Conservation (phyloP, 2,329 filamentous ascomycete species). For the Didymella glomerata region DNA sequence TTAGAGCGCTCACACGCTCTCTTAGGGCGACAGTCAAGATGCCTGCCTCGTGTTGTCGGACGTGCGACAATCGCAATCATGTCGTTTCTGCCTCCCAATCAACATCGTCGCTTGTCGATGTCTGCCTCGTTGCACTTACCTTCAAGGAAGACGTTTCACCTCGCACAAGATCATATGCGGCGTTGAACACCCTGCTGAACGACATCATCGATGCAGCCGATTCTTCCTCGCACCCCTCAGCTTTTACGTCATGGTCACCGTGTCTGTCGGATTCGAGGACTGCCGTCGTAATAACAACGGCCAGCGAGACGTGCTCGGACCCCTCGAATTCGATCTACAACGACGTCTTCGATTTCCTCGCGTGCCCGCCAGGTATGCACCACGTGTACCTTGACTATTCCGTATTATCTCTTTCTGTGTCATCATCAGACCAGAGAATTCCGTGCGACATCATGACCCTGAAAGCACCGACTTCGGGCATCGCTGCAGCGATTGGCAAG, state of each 20-base stretch:
- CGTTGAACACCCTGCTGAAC: constrained; percentile 37
- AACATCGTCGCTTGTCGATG: constrained; percentile 29
- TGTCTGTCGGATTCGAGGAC: constrained; percentile 28
- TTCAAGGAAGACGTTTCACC: constrained; percentile 30
- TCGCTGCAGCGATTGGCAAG: constrained; percentile 41
- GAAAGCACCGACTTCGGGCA: constrained; percentile 28
- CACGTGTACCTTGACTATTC: constrained; percentile 39
- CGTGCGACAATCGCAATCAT: constrained; percentile 41
- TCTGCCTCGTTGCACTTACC: constrained; percentile 36
- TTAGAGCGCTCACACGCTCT: background rate
- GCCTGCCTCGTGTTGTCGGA: constrained; percentile 36
- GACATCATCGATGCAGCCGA: constrained; percentile 40
- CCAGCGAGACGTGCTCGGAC: constrained; percentile 30
- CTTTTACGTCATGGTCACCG: constrained; percentile 43
- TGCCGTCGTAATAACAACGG: constrained; percentile 37
- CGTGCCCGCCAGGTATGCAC: constrained; percentile 29
- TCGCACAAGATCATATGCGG: constrained; percentile 19
- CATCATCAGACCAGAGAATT: constrained; percentile 28
- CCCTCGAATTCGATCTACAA: constrained; percentile 32
- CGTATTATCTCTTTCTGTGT: constrained; percentile 31
- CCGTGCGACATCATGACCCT: constrained; percentile 38
- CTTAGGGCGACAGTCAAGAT: background rate
- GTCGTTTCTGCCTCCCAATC: constrained; percentile 24
- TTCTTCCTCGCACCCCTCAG: constrained; percentile 32
- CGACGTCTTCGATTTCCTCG: constrained; percentile 27